These are phyloP conservation scores for Solanum sejunctum DNA, from an alignment of 257 asterid species.

Conservation along the genomic window DNA sequence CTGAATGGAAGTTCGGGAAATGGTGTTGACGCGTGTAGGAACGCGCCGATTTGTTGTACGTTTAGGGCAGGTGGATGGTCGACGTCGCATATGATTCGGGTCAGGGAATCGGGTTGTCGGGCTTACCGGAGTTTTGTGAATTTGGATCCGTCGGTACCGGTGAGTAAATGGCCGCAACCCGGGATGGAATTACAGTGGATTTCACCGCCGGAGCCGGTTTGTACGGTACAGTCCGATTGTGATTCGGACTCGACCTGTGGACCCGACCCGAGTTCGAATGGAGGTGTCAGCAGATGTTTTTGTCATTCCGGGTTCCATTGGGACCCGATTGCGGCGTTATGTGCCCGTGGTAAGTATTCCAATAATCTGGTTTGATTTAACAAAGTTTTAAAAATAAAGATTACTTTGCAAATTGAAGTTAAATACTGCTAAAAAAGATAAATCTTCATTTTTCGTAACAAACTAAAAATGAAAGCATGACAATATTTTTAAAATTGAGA, in stretches of 20 bases:
- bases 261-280: constrained; percentile 28
- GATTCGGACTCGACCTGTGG: constrained; percentile 51
- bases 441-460: no score
- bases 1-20: constrained; percentile 16
- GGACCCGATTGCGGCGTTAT: constrained; percentile 54
- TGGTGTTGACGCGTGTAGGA: constrained; percentile 6
- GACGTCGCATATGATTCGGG: constrained; percentile 41
- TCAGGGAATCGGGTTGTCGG: constrained; percentile 44
- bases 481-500: no score
- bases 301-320: constrained; percentile 57
- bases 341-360: constrained; percentile 31
- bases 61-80: constrained; percentile 73
- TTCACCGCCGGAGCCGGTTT: constrained; percentile 51
- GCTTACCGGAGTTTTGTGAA: constrained; percentile 81
- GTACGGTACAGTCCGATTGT: constrained; percentile 51
- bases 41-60: constrained; percentile 42
- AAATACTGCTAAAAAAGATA: no score
- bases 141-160: constrained; percentile 41
- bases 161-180: constrained; percentile 54
- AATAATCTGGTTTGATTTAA: no score
- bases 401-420: no score
- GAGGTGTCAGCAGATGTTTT: constrained; percentile 40
- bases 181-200: constrained; percentile 79
- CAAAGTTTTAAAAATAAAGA: no score
- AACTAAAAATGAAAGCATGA: no score